These are phyloP conservation scores for Henckelia pumila DNA, from an alignment of 257 asterid species.

Conservation along the genomic window DNA sequence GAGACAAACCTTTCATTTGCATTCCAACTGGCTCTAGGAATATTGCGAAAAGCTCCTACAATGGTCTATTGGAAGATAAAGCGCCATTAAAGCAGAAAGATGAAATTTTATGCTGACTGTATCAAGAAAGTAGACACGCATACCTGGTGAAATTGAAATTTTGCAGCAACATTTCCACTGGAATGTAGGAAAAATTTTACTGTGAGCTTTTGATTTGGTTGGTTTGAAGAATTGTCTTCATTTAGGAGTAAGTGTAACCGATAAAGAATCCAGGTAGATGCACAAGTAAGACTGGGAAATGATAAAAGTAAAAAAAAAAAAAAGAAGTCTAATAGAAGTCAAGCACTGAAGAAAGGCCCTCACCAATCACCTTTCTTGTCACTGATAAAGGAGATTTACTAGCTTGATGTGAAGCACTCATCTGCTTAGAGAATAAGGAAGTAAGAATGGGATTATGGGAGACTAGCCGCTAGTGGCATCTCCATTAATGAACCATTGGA, in stretches of 20 bases:
- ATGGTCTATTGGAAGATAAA: constrained; percentile 47
- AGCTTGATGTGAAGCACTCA: constrained; percentile 31
- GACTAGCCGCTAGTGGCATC: background rate
- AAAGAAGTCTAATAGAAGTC: constrained; percentile 8
- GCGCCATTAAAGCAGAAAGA: constrained; percentile 23
- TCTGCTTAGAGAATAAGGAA: constrained; percentile 28
- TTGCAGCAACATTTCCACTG: constrained; percentile 75
- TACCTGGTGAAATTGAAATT: constrained; percentile 69
- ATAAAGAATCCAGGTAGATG: constrained; percentile 6
- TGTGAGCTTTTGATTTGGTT: constrained; percentile 41
- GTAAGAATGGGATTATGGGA: constrained; percentile 18
- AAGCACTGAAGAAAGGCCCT: constrained; percentile 29
- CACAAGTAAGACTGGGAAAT: constrained; percentile 17
- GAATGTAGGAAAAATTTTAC: constrained; percentile 74
- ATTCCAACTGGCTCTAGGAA: constrained; percentile 78
- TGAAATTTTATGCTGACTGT: constrained; percentile 1
- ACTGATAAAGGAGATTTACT: constrained; percentile 38
- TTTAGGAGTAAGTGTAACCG: constrained; percentile 11
- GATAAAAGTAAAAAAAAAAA: constrained; percentile 3
- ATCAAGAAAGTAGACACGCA: constrained; percentile 12
- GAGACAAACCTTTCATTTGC: constrained; percentile 72
- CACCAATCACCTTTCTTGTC: constrained; percentile 42
- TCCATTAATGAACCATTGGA: background rate
- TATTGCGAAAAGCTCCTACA: constrained; percentile 61
- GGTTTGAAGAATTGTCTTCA: constrained; percentile 43